Conservation (phyloP, 2,329 filamentous ascomycete species). For the Penicillium sp. region DNA sequence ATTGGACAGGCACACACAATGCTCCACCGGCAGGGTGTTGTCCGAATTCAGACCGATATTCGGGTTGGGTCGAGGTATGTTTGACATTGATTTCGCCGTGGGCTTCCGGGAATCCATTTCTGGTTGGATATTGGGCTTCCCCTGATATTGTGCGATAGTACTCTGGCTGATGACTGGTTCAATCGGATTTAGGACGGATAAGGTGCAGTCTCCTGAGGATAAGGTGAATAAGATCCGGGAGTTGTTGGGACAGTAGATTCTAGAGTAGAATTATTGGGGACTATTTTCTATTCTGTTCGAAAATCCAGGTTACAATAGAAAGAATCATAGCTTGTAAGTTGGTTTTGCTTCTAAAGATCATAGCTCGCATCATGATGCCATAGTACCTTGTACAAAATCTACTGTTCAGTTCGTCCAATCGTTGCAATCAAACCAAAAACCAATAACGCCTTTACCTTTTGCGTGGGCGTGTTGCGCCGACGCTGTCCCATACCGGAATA, state of each 20-base stretch:
- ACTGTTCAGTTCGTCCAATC: neutral
- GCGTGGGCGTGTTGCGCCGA: neutral
- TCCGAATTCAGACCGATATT: constrained; percentile 86
- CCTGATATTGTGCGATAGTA: neutral
- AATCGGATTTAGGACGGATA: constrained; percentile 66
- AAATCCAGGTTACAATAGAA: neutral
- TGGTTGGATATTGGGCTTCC: neutral
- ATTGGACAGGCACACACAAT: constrained; percentile 83
- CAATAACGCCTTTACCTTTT: neutral
- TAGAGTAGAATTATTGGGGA: neutral
- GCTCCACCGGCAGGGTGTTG: constrained; percentile 73
- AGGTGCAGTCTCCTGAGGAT: constrained; percentile 75
- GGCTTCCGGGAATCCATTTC: neutral
- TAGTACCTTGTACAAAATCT: neutral
- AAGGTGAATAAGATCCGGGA: constrained; percentile 67
- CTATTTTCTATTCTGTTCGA: neutral
- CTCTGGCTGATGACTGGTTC: constrained; percentile 16
- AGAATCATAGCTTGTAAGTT: neutral
- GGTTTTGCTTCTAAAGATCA: neutral
- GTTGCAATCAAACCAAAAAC: neutral
- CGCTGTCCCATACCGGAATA: neutral
- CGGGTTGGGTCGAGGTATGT: constrained; percentile 73
- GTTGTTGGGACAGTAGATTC: constrained; percentile 42
- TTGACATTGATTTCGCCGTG: neutral
- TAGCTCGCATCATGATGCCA: neutral